These are phyloP conservation scores for Ustilago tritici DNA, from an alignment of 1,284 basidiomycete species.

Conservation along the genomic window DNA sequence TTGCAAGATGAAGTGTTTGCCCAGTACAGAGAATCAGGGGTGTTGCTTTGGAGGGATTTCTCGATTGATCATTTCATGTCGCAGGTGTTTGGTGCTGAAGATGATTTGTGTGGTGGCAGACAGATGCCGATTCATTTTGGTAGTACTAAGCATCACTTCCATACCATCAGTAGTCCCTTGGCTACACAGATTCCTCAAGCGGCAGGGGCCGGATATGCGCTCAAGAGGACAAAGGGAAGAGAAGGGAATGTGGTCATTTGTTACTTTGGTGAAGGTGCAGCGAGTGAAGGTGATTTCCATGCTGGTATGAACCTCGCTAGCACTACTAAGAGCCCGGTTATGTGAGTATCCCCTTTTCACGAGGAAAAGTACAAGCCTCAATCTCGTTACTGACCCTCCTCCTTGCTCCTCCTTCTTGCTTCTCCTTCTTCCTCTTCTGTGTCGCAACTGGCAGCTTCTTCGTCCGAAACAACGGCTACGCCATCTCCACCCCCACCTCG, in stretches of 20 bases:
- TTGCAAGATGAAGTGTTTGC: conserved; percentile 79
- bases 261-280: conserved; percentile 83
- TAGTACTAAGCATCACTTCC: conserved; percentile 84
- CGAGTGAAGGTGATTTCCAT: conserved; percentile 74
- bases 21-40: conserved; percentile 79
- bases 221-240: conserved; percentile 82
- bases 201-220: conserved; percentile 89
- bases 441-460: conserved; percentile 72
- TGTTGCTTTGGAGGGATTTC: conserved; percentile 88
- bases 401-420: conserved; percentile 67
- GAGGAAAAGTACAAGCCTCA: background rate
- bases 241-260: conserved; percentile 79
- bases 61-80: conserved; percentile 62
- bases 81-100: conserved; percentile 62
- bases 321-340: conserved; percentile 59
- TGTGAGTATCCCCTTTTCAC: conserved; percentile 37
- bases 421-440: too few species aligned
- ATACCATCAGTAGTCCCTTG: conserved; percentile 92
- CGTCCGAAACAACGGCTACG: conserved; percentile 84
- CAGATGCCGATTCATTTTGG: conserved; percentile 79
- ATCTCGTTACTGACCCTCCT: background rate
- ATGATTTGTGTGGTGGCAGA: conserved; percentile 55
- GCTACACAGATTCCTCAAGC: conserved; percentile 96
- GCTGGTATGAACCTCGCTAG: conserved; percentile 72
- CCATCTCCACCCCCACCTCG: conserved; percentile 89